Percentiles rank a stretch among this genome's conserved stretches.
Conservation (phyloP, 495 filamentous ascomycete genomes). For the Aspergillus asperescens region DNA sequence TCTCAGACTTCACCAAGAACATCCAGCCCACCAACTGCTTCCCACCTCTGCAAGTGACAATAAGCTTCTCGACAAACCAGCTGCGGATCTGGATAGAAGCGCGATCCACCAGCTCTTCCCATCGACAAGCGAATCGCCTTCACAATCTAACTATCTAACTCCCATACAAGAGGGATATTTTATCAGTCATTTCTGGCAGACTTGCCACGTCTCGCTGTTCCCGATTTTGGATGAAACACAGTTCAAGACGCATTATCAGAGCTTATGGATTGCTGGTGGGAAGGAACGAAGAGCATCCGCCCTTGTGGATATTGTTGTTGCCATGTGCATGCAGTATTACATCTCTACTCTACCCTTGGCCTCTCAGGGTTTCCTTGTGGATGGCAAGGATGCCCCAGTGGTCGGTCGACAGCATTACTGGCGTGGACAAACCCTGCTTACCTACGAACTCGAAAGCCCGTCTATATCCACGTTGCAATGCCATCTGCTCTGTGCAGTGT, state of each 20-base stretch:
- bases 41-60: slow-evolving; percentile 9
- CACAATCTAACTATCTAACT: slow-evolving; percentile 16
- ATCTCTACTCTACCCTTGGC: not conserved
- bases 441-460: slow-evolving; percentile 45
- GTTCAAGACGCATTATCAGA: slow-evolving; percentile 41
- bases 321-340: slow-evolving; percentile 44
- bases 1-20: not conserved
- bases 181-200: slow-evolving; percentile 44
- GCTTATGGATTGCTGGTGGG: slow-evolving; percentile 35
- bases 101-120: not conserved
- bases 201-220: slow-evolving; percentile 31
- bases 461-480: slow-evolving; percentile 49
- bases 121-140: slow-evolving; percentile 24
- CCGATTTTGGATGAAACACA: slow-evolving; percentile 40
- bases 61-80: not conserved
- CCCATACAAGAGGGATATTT: slow-evolving; percentile 45
- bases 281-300: slow-evolving; percentile 25
- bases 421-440: slow-evolving; percentile 42
- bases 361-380: slow-evolving; percentile 4
- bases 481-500: slow-evolving; percentile 40
- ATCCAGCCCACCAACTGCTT: not conserved
- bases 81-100: slow-evolving; percentile 9
- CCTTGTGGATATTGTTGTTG: slow-evolving; percentile 47
- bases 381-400: slow-evolving; percentile 33
- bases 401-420: slow-evolving; percentile 40